Conservation (phyloP, 2,329 filamentous ascomycete genomes). For the Fusarium pseudograminearum region DNA sequence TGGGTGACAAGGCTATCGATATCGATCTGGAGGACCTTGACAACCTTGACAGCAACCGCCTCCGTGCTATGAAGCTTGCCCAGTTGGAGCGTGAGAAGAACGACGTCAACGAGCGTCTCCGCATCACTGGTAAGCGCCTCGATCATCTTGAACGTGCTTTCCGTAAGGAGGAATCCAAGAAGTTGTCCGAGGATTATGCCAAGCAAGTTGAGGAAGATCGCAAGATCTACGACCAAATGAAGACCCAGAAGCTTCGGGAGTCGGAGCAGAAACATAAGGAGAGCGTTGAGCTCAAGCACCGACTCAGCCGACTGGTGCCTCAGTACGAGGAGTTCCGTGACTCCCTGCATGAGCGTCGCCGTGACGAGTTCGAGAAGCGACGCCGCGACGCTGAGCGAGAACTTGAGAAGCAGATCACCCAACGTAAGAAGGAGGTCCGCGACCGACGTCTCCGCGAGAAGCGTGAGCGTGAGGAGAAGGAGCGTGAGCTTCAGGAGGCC, state of each 20-base stretch:
- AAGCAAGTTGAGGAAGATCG: slow-evolving; percentile 82
- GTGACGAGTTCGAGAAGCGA: slow-evolving; percentile 95
- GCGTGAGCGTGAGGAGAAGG: slow-evolving; percentile 85
- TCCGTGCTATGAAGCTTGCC: slow-evolving; percentile 93
- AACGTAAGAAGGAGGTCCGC: slow-evolving; percentile 87
- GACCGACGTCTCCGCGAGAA: slow-evolving; percentile 87
- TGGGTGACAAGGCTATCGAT: slow-evolving; percentile 79
- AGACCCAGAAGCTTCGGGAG: slow-evolving; percentile 81
- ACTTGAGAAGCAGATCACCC: slow-evolving; percentile 89
- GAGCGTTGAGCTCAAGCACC: slow-evolving; percentile 92
- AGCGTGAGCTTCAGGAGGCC: slow-evolving; percentile 81
- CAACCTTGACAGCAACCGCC: slow-evolving; percentile 87
- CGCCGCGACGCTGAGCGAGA: slow-evolving; percentile 92
- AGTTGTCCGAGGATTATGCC: slow-evolving; percentile 87
- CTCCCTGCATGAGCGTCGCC: slow-evolving; percentile 85
- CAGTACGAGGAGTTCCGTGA: slow-evolving; percentile 86
- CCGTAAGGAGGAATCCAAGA: slow-evolving; percentile 94
- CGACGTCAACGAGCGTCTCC: slow-evolving; percentile 89
- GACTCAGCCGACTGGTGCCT: slow-evolving; percentile 86
- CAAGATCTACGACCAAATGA: slow-evolving; percentile 82
- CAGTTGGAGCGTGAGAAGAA: slow-evolving; percentile 99
- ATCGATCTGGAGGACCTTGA: slow-evolving; percentile 86
- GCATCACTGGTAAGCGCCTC: slow-evolving; percentile 92
- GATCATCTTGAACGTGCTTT: slow-evolving; percentile 98
- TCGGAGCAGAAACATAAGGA: slow-evolving; percentile 90